phyloP scores from a whole-genome alignment of 345 rosid genomes.

The Camelina hispida region DNA sequence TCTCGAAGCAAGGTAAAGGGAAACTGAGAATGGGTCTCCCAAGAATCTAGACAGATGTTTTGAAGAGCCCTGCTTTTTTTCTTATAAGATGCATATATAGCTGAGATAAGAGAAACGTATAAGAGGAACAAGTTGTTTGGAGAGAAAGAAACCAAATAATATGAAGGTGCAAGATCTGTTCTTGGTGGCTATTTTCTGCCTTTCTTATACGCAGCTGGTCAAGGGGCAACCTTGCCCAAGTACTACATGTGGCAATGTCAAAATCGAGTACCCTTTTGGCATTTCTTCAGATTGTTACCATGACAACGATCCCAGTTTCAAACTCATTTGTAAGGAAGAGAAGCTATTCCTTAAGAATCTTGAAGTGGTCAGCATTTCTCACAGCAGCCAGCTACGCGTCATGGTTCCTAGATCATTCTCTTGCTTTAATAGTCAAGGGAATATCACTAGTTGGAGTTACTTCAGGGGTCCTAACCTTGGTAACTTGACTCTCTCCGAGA shows the following conservation, averaged over 20 bases:
- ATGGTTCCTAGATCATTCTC: not conserved
- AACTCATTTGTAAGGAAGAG: conserved; percentile 26
- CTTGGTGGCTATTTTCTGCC: not conserved
- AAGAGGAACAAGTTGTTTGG: not conserved
- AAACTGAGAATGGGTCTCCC: not conserved
- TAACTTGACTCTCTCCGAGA: not conserved
- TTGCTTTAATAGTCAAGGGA: not conserved
- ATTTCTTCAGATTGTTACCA: conserved; percentile 34
- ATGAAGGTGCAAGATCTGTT: conserved; percentile 26
- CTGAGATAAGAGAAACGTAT: not conserved
- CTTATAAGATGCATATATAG: not conserved
- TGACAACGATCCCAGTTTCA: conserved; percentile 22
- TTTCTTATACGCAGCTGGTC: not conserved
- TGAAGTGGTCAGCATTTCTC: not conserved
- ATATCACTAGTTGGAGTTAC: no score
- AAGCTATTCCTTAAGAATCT: not conserved
- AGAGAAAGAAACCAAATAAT: conserved; percentile 12
- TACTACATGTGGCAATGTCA: conserved; percentile 38
- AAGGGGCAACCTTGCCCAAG: conserved; percentile 30
- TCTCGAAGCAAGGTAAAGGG: not conserved
- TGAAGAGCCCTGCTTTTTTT: not conserved
- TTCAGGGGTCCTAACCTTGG: no score
- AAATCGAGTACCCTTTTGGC: conserved; percentile 52
- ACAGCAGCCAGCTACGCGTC: conserved; percentile 21
- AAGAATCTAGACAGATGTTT: not conserved